Percentiles rank a stretch among this genome's conserved stretches.
phyloP scores from a whole-genome alignment of 352 stramenopile species.

The Phytophthora megakarya region DNA sequence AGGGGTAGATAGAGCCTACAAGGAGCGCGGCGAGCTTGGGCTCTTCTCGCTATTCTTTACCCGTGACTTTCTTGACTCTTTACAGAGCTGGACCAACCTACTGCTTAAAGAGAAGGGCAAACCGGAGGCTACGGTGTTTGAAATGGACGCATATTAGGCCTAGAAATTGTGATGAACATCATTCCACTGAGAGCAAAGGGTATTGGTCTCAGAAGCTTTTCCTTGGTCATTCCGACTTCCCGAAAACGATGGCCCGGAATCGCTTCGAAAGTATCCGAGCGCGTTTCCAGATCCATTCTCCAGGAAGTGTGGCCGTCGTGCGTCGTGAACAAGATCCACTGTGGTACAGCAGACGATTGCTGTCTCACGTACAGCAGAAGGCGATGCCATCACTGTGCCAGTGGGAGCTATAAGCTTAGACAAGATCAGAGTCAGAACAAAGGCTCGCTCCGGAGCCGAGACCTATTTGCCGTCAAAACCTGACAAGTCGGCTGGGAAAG shows the following conservation, averaged over 20 bases:
- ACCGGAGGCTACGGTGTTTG: neutral
- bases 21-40: no score
- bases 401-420: slow-evolving; percentile 9
- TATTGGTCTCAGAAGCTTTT: slow-evolving; percentile 18
- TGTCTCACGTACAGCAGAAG: neutral
- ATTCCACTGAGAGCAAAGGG: slow-evolving; percentile 20
- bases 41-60: no score
- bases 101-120: slow-evolving; percentile 9
- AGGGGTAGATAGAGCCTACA: no score
- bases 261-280: slow-evolving; percentile 9
- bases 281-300: slow-evolving; percentile 6
- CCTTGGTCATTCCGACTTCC: slow-evolving; percentile 1
- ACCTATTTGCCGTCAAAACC: no score
- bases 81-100: slow-evolving; percentile 6
- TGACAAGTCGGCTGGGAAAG: no score
- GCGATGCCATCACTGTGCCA: slow-evolving; percentile 10
- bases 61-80: neutral
- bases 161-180: slow-evolving; percentile 14
- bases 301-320: neutral
- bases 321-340: slow-evolving; percentile 1
- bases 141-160: slow-evolving; percentile 15
- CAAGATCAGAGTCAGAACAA: no score
- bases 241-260: slow-evolving; percentile 1
- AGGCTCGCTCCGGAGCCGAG: no score
- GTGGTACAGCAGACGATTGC: slow-evolving; percentile 6